phyloP scores from a whole-genome alignment of 2,329 filamentous ascomycete genomes.

The Septoria petroselini region DNA sequence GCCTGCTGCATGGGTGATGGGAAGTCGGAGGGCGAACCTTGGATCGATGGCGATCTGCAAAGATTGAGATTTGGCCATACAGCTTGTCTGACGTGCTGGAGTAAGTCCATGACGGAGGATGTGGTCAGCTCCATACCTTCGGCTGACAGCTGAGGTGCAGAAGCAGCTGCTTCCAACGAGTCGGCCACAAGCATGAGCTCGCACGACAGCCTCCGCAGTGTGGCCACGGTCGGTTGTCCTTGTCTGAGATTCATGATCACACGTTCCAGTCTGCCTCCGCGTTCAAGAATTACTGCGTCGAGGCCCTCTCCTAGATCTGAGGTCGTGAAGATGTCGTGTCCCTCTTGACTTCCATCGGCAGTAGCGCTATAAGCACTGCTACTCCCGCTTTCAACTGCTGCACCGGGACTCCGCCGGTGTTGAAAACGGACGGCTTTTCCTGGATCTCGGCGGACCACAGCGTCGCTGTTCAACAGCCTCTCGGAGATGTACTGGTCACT shows the following conservation, averaged over 20 bases:
- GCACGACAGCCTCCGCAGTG: constrained; percentile 29
- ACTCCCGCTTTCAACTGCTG: constrained; percentile 1
- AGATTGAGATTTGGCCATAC: constrained; percentile 20
- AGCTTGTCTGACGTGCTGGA: constrained; percentile 39
- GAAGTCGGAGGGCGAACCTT: not conserved
- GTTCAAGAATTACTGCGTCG: constrained; percentile 43
- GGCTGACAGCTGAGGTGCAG: constrained; percentile 10
- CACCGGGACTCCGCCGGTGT: not conserved
- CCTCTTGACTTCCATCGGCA: constrained; percentile 1
- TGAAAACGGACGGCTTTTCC: no score
- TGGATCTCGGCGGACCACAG: no score
- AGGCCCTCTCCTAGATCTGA: constrained; percentile 40
- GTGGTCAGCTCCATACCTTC: constrained; percentile 23
- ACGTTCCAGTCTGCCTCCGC: constrained; percentile 39
- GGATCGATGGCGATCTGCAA: constrained; percentile 18
- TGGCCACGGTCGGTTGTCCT: constrained; percentile 21
- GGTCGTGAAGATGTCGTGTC: constrained; percentile 11
- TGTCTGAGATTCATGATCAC: constrained; percentile 42
- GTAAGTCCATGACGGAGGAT: constrained; percentile 37
- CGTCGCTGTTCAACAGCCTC: no score
- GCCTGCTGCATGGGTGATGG: no score
- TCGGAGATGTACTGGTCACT: not conserved
- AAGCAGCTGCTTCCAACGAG: constrained; percentile 19
- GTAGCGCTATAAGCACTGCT: no score
- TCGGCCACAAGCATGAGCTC: constrained; percentile 31